phyloP scores from a whole-genome alignment of 257 asterid genomes.

The Solanum etuberosum region DNA sequence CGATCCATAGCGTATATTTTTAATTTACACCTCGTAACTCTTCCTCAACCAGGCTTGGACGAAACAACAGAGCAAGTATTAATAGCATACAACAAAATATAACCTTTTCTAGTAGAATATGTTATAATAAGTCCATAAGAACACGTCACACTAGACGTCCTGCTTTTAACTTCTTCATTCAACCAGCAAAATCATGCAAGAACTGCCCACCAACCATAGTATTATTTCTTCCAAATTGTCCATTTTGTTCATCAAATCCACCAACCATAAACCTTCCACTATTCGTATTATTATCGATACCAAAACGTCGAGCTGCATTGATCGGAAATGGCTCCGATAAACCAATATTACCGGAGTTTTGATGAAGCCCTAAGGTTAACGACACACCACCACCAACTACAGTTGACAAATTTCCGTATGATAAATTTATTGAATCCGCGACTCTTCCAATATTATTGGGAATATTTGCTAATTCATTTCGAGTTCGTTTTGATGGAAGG shows the following conservation, averaged over 20 bases:
- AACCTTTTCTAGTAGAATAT: neutral
- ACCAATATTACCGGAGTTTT: constrained; percentile 38
- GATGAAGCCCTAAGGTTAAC: constrained; percentile 86
- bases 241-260: constrained; percentile 41
- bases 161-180: constrained; percentile 6
- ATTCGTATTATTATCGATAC: constrained; percentile 35
- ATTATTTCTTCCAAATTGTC: constrained; percentile 47
- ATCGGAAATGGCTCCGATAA: constrained; percentile 53
- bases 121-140: neutral
- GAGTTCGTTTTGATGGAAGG: constrained; percentile 36
- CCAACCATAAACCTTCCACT: constrained; percentile 41
- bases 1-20: no score
- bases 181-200: constrained; percentile 67
- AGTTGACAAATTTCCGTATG: constrained; percentile 30
- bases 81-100: neutral
- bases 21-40: neutral
- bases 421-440: constrained; percentile 21
- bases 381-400: constrained; percentile 44
- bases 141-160: neutral
- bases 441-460: constrained; percentile 1
- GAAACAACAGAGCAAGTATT: neutral
- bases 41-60: neutral
- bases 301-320: constrained; percentile 79
- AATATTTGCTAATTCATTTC: constrained; percentile 22
- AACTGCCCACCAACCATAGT: constrained; percentile 41